These are phyloP conservation scores for Camelina laxa DNA, from an alignment of 345 rosid genomes.

Conservation along the genomic window DNA sequence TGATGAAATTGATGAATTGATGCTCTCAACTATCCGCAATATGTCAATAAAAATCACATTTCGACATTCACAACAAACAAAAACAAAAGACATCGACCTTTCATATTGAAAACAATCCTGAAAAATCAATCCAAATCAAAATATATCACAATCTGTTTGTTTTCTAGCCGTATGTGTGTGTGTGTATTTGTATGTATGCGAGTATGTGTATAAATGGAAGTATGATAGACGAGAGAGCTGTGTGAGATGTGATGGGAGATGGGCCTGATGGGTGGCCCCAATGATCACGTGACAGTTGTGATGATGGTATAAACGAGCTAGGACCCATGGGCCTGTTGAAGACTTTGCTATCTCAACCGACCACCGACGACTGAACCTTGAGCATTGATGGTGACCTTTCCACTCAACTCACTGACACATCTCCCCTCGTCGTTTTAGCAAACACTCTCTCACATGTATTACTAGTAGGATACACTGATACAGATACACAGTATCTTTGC, in stretches of 20 bases:
- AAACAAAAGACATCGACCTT: background rate
- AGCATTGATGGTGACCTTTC: slow-evolving; percentile 33
- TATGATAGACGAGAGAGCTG: slow-evolving; percentile 31
- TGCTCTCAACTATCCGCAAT: background rate
- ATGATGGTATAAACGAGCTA: slow-evolving; percentile 25
- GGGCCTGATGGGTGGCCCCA: slow-evolving; percentile 46
- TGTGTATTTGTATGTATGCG: slow-evolving; percentile 26
- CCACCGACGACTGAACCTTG: slow-evolving; percentile 41
- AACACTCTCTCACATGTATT: slow-evolving; percentile 16
- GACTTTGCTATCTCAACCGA: slow-evolving; percentile 36
- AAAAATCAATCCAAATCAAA: slow-evolving; percentile 26
- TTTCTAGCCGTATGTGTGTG: slow-evolving; percentile 13
- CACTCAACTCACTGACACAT: slow-evolving; percentile 25
- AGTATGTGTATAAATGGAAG: slow-evolving; percentile 31
- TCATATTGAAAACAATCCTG: slow-evolving; percentile 6
- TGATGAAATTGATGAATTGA: slow-evolving; percentile 1
- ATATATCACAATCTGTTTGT: slow-evolving; percentile 21
- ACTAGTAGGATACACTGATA: too few relatives aligned
- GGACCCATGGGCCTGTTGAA: slow-evolving; percentile 43
- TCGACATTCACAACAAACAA: background rate
- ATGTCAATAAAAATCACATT: slow-evolving; percentile 2
- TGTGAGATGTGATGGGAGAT: slow-evolving; percentile 43
- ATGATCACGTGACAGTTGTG: slow-evolving; percentile 40
- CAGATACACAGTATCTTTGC: background rate
- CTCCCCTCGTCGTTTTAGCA: slow-evolving; percentile 28